Evolutionary conservation across 305 asterid species (phyloP).

Genomic region (Solanum hybrid): DNA sequence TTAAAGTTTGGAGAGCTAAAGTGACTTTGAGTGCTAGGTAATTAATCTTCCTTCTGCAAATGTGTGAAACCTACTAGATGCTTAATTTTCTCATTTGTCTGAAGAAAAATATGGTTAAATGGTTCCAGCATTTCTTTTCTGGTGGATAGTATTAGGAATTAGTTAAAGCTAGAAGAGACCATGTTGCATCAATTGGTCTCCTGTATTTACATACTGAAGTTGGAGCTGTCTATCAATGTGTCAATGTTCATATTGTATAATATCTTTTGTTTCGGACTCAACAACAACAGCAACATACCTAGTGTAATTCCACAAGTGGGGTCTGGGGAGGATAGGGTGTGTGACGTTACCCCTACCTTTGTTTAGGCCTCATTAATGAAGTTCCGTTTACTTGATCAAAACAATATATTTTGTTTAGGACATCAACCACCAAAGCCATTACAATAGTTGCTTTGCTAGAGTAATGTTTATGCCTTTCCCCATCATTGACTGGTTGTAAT

Average conservation of each 20-base stretch:
- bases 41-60: neutral
- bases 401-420: neutral
- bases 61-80: neutral
- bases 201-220: neutral
- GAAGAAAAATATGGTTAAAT: neutral
- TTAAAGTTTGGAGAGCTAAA: slow-evolving; percentile 53
- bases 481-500: neutral
- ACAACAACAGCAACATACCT: neutral
- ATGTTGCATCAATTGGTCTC: neutral
- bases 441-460: neutral
- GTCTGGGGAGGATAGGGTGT: neutral
- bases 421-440: neutral
- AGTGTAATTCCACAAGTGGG: neutral
- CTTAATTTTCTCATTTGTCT: neutral
- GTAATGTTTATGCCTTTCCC: neutral
- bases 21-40: slow-evolving; percentile 72
- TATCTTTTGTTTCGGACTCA: neutral
- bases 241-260: neutral
- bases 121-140: neutral
- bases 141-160: neutral
- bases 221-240: neutral
- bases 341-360: neutral
- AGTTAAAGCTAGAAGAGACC: neutral
- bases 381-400: neutral
- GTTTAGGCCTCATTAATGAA: neutral